phyloP scores from a whole-genome alignment of 2,329 filamentous ascomycete species.

The Emmonsiellopsis sp. region DNA sequence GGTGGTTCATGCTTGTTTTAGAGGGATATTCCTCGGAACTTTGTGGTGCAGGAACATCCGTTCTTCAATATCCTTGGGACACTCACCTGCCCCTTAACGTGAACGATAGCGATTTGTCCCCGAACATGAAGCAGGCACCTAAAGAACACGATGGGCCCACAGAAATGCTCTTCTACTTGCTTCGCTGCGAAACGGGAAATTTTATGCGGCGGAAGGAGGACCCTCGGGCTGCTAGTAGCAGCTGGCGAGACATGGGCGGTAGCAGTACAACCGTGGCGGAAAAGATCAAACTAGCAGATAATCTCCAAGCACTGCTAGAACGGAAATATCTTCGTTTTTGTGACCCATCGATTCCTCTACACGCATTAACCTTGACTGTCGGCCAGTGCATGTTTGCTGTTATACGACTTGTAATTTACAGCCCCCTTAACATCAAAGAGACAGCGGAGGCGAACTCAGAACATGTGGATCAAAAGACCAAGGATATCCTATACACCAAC shows the following conservation, averaged over 20 bases:
- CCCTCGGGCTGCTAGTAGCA: neutral
- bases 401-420: conserved; percentile 23
- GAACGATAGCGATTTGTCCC: conserved; percentile 33
- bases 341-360: conserved; percentile 28
- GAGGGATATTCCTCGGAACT: conserved; percentile 58
- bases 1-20: conserved; percentile 63
- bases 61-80: conserved; percentile 34
- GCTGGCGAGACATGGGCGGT: neutral
- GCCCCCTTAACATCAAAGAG: neutral
- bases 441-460: neutral
- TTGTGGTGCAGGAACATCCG: neutral
- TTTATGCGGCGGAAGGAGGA: conserved; percentile 24
- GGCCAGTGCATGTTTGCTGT: conserved; percentile 28
- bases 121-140: conserved; percentile 30
- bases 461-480: conserved; percentile 19
- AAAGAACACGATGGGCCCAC: conserved; percentile 23
- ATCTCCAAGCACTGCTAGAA: conserved; percentile 23
- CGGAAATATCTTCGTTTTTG: conserved; percentile 25
- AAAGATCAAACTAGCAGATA: conserved; percentile 16
- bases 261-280: neutral
- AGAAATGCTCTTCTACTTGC: conserved; percentile 36
- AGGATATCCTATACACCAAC: conserved; percentile 27
- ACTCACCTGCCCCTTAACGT: conserved; percentile 35
- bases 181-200: conserved; percentile 35
- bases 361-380: conserved; percentile 32